Percentiles rank a stretch among this genome's conserved stretches.
Evolutionary conservation across 1,139 yeast genomes (phyloP).

Genomic region (Nakaseomyces glabratus): DNA sequence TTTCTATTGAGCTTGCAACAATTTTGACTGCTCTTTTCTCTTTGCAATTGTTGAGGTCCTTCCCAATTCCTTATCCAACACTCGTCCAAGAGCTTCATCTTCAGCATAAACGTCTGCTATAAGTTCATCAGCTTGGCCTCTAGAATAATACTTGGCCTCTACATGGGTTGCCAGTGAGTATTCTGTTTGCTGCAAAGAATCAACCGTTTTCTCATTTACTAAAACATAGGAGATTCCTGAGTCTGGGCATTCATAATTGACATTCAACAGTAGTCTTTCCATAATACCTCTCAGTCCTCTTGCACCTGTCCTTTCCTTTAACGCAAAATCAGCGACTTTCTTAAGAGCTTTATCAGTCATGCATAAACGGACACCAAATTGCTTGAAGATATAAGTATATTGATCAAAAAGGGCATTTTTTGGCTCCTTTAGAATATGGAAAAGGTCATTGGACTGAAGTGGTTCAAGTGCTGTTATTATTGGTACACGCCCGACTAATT

Average conservation of each 20-base stretch:
- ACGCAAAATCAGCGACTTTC: constrained; percentile 39
- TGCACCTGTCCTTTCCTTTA: constrained; percentile 46
- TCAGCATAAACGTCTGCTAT: constrained; percentile 34
- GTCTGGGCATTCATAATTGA: constrained; percentile 47
- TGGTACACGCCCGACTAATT: constrained; percentile 46
- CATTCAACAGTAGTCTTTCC: constrained; percentile 41
- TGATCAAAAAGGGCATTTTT: constrained; percentile 43
- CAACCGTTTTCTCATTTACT: constrained; percentile 35
- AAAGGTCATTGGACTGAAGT: constrained; percentile 36
- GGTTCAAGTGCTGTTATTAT: constrained; percentile 40
- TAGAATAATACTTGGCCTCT: constrained; percentile 36
- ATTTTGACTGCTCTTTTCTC: constrained; percentile 6
- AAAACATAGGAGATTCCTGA: constrained; percentile 40
- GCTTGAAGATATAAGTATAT: constrained; percentile 41
- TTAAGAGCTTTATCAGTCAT: constrained; percentile 39
- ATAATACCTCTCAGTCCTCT: constrained; percentile 44
- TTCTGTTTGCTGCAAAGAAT: constrained; percentile 29
- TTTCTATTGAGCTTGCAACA: background rate
- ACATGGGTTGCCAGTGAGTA: constrained; percentile 30
- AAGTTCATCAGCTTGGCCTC: constrained; percentile 34
- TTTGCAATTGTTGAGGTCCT: constrained; percentile 17
- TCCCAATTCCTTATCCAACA: constrained; percentile 28
- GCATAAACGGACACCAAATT: constrained; percentile 40
- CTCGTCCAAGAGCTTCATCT: constrained; percentile 27
- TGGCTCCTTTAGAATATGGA: constrained; percentile 42